Base-by-base conservation (phyloP, 768 basidiomycete species). In the Pleurotus giganteus region DNA sequence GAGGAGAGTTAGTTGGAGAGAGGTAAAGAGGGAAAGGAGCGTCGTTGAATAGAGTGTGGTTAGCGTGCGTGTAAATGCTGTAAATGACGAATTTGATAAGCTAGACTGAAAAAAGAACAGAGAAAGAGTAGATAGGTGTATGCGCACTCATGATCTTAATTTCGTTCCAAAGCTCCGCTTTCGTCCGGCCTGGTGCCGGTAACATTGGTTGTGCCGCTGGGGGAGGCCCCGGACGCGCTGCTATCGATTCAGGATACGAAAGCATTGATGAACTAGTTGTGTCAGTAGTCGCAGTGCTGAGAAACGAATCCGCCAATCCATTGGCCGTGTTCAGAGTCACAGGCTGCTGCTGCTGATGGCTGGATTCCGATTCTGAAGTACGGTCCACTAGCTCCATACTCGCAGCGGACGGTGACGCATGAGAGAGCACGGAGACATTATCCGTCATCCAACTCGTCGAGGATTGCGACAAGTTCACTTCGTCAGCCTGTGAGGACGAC, bases 121-220 rank as follows among this genome's bases (percentile, higher is more conserved):
- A 32, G 6, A 11, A 21, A 19, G 36, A 24, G 4, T 7, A 44
- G 24, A 50, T 34, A n/a, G 19, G 39, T 7, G 39, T 7, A 41
- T 1, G 74, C 81, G 44, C 63, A 88, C 91, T 86, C 28, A 95
- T 83, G 32, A 94, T 81, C 68, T 97, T 98, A 32, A 97, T 81
- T 69, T 97, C 93, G 55, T 86, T 85, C 96, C 96, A 98, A 5
- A 98, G 74, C 62, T 95, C 88, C 1, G 80, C 82, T 66, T 88
- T 94, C n/a, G 81, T 84, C 57, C 80, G 71, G 31, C 29, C 13
- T 9, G 31, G 37, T 7, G 17, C 12, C 23, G 44, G 44, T 11
- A 21, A 15, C 28, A 15, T 23, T 24, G 17, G 29, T 24, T 37
- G 31, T 19, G 69, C 75, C n/a, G n/a, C n/a, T n/a, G n/a, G n/a